Evolutionary conservation across 148 eudicot species (phyloP).

Genomic region (Rhododendron simsii): DNA sequence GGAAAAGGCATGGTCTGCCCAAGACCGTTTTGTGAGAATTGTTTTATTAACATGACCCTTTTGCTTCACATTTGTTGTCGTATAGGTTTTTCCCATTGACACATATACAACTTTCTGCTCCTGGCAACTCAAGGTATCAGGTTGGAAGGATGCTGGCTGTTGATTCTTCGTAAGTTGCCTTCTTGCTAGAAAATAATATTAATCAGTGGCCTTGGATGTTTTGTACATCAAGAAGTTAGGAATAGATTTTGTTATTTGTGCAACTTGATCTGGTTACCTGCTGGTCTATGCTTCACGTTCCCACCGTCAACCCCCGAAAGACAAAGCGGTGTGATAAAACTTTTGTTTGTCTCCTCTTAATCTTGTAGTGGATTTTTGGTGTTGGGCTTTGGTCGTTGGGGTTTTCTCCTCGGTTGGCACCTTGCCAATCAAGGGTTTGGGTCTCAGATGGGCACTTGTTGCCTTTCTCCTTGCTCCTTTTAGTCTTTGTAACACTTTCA

Average conservation of each 20-base stretch:
- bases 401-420: too few species aligned
- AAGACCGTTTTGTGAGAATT: neutral
- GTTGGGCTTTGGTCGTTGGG: too few species aligned
- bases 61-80: slow-evolving; percentile 13
- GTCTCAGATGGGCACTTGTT: too few species aligned
- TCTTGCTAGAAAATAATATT: neutral
- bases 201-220: neutral
- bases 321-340: neutral
- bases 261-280: neutral
- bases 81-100: slow-evolving; percentile 76
- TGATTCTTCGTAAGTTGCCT: slow-evolving; percentile 62
- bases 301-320: neutral
- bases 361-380: neutral
- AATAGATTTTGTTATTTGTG: neutral
- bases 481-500: too few species aligned
- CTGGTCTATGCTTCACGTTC: neutral
- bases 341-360: neutral
- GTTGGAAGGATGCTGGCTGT: slow-evolving; percentile 86
- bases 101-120: slow-evolving; percentile 73
- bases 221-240: neutral
- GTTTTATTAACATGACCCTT: neutral
- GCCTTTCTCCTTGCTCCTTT: too few species aligned
- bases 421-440: too few species aligned
- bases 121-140: slow-evolving; percentile 77
- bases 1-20: neutral